phyloP scores from a whole-genome alignment of 768 basidiomycete genomes.

The Tubosaeta sp. region DNA sequence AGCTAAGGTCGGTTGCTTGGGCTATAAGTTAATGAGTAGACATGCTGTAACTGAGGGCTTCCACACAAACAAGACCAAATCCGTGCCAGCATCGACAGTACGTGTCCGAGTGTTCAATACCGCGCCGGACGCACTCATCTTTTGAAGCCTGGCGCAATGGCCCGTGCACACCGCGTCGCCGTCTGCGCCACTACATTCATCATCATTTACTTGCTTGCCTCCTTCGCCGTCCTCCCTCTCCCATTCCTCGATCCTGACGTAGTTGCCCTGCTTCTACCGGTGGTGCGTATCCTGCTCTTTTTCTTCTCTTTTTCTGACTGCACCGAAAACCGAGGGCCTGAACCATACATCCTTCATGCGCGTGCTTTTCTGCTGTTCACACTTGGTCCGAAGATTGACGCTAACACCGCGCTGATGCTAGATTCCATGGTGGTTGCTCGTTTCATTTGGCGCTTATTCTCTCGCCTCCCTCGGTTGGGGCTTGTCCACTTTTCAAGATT shows the following conservation, averaged over 20 bases:
- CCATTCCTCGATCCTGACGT: constrained; percentile 11
- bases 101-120: too few relatives aligned
- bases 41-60: background rate
- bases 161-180: constrained; percentile 37
- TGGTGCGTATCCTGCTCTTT: constrained; percentile 7
- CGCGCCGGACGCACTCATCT: background rate
- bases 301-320: background rate
- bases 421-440: constrained; percentile 82
- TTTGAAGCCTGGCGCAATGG: background rate
- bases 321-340: background rate
- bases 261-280: constrained; percentile 7
- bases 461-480: constrained; percentile 76
- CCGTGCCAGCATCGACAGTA: background rate
- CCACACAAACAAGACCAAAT: background rate
- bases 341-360: background rate
- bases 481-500: constrained; percentile 67
- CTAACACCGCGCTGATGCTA: constrained; percentile 21
- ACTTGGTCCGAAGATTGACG: background rate
- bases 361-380: background rate
- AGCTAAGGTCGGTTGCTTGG: constrained; percentile 25
- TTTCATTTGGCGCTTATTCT: constrained; percentile 76
- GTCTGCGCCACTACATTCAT: constrained; percentile 39
- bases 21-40: background rate
- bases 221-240: constrained; percentile 5
- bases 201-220: constrained; percentile 38